Evolutionary conservation across 768 basidiomycete genomes (phyloP), one percentile per base, ranked within the genome.

Genomic region (Pleurotus ostreatus): DNA sequence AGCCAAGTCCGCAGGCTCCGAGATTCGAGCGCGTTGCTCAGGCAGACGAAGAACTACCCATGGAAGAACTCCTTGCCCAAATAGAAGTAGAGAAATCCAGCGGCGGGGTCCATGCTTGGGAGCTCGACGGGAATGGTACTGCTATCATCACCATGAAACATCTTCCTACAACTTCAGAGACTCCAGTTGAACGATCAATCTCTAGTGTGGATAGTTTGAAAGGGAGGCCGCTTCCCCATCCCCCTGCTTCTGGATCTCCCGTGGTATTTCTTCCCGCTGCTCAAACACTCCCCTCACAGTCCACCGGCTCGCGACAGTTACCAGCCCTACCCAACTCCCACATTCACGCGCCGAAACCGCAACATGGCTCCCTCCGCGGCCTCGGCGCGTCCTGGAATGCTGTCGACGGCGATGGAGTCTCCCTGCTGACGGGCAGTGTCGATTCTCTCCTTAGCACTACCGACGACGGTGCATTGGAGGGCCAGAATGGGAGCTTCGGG

Each of bases 71-170:
- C 0, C 26, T 60, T 9, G 38, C 58, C 13, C 49, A 38, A 20
- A 18, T 53, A 23, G 49, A 56, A 37, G 22, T 39, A n/a, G 51
- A 54, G 45, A 51, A 45, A 26, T 22, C 55, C n/a, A 34, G 30
- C 30, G 49, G 58, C 47, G 49, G n/a, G n/a, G n/a, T 52, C 13
- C 48, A 46, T 5, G 59, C 59, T 25, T 60, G 57, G 59, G 57
- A 58, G 41, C 46, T 51, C 22, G 56, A 53, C 39, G 41, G 22
- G n/a, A 37, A 53, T 5, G 51, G 51, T 4, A 23, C 39, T 5
- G 51, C 38, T 20, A 53, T 53, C 18, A 41, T 53, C 15, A 53
- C 51, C 0, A 53, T 53, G 51, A 53, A 53, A 22, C 51, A 53
- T 53, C 16, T 53, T n/a, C 51, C 51, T 1, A 2, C 41, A 0